A percentile compares a stretch with the other conserved stretches of the same genome.
Evolutionary conservation across 352 stramenopile genomes (phyloP).

Genomic region (Phytopythium chamaehyphon): DNA sequence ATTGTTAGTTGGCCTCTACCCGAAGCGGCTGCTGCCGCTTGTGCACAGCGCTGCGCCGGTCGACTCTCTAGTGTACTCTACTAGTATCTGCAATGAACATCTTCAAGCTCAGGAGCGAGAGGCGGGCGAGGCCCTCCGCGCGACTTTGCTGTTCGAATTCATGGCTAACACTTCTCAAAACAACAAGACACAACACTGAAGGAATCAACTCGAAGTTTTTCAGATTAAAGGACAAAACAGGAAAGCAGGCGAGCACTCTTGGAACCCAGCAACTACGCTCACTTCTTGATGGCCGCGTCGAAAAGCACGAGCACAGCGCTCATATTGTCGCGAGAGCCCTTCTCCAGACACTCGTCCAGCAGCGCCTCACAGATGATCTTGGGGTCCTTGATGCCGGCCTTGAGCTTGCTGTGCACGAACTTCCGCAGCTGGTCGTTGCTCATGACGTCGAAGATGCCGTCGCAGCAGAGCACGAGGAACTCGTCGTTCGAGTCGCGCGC

Average conservation of each 20-base stretch:
- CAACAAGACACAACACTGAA: neutral
- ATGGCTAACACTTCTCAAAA: conserved; percentile 15
- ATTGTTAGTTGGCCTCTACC: conserved; percentile 25
- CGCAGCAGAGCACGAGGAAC: conserved; percentile 91
- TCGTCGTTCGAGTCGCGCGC: conserved; percentile 78
- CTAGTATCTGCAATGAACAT: neutral
- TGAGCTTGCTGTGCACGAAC: conserved; percentile 83
- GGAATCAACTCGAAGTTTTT: no score
- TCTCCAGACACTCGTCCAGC: conserved; percentile 77
- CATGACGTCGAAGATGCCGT: conserved; percentile 95
- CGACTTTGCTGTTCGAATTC: conserved; percentile 55
- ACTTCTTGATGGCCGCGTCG: conserved; percentile 14
- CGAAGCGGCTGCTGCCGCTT: conserved; percentile 19
- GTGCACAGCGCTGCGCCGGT: conserved; percentile 5
- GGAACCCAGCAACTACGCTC: neutral
- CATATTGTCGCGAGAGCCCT: conserved; percentile 87
- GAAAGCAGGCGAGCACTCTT: neutral
- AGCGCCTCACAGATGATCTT: conserved; percentile 74
- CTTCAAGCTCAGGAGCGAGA: neutral
- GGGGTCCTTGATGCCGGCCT: conserved; percentile 36
- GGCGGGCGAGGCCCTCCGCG: conserved; percentile 30
- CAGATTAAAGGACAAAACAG: no score
- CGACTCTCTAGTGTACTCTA: neutral
- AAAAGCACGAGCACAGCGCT: conserved; percentile 84
- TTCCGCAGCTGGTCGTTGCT: conserved; percentile 91